phyloP scores from a whole-genome alignment of 495 filamentous ascomycete species.

The Aspergillus ellipticus region DNA sequence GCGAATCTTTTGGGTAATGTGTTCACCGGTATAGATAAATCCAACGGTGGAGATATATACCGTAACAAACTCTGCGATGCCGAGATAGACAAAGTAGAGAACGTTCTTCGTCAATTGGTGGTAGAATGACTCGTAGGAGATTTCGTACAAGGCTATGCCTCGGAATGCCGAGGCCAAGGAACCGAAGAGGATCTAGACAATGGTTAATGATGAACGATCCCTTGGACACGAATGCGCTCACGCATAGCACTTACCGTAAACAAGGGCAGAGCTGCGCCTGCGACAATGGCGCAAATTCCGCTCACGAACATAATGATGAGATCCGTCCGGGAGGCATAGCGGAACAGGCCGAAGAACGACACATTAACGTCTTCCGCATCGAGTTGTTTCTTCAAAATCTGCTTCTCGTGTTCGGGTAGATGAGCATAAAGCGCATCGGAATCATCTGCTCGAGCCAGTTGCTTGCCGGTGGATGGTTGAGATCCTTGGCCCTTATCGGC shows the following conservation, averaged over 20 bases:
- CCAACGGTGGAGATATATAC: constrained; percentile 80
- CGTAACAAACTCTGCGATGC: constrained; percentile 76
- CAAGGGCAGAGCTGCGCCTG: constrained; percentile 76
- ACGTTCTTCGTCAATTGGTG: constrained; percentile 59
- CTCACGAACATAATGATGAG: constrained; percentile 66
- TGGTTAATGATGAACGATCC: constrained; percentile 27
- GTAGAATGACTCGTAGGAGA: constrained; percentile 53
- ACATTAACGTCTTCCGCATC: constrained; percentile 62
- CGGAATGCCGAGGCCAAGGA: constrained; percentile 71
- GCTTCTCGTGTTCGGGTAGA: constrained; percentile 52
- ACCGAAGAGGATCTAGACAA: constrained; percentile 61
- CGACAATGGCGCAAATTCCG: constrained; percentile 65
- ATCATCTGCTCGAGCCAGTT: constrained; percentile 18
- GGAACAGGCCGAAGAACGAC: constrained; percentile 64
- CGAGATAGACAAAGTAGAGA: constrained; percentile 88
- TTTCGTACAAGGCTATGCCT: constrained; percentile 48
- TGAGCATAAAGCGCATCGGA: constrained; percentile 37
- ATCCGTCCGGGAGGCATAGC: constrained; percentile 76
- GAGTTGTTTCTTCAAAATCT: constrained; percentile 68
- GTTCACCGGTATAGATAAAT: constrained; percentile 93
- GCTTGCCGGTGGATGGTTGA: constrained; percentile 8
- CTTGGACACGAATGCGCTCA: background rate
- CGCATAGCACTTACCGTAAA: constrained; percentile 64
- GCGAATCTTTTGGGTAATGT: constrained; percentile 79
- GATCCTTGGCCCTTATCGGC: constrained; percentile 21